Percentiles rank a stretch among this genome's conserved stretches.
phyloP scores from a whole-genome alignment of 768 basidiomycete genomes.

The Xerocomus brunneocitrinus region DNA sequence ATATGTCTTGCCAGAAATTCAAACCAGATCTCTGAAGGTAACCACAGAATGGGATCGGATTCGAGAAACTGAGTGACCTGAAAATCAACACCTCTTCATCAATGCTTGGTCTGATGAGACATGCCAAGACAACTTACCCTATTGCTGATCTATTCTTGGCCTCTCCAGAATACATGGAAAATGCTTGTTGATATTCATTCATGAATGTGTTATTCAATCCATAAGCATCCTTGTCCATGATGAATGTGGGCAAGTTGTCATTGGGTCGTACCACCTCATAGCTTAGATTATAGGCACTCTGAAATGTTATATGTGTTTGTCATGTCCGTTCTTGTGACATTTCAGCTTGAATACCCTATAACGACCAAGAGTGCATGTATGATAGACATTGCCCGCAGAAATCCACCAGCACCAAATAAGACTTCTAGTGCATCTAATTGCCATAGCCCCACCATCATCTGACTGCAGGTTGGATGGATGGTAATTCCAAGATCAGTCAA shows the following conservation, averaged over 20 bases:
- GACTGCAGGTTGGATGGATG: not conserved
- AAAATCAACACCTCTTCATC: not conserved
- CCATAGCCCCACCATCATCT: not conserved
- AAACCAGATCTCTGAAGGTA: conserved; percentile 7
- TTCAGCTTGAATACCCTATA: conserved; percentile 14
- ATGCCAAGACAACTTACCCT: not conserved
- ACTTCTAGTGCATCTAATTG: conserved; percentile 1
- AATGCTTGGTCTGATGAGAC: too few species aligned
- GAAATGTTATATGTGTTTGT: conserved; percentile 8
- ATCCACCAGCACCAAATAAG: conserved; percentile 9
- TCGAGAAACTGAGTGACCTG: not conserved
- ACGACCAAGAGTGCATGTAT: conserved; percentile 5
- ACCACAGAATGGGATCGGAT: conserved; percentile 3
- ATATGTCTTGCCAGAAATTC: conserved; percentile 1
- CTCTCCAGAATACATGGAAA: conserved; percentile 2
- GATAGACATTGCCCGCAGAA: not conserved
- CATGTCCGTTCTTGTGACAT: conserved; percentile 3
- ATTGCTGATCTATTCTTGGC: not conserved
- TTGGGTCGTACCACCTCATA: conserved; percentile 6
- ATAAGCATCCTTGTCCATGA: conserved; percentile 4
- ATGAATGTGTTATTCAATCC: conserved; percentile 2
- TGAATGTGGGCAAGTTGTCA: not conserved
- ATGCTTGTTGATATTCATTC: not conserved
- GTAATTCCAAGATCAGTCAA: not conserved
- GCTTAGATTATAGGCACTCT: conserved; percentile 13